Conservation (phyloP, 2,329 filamentous ascomycete genomes). For the Calonectria pauciramosa region DNA sequence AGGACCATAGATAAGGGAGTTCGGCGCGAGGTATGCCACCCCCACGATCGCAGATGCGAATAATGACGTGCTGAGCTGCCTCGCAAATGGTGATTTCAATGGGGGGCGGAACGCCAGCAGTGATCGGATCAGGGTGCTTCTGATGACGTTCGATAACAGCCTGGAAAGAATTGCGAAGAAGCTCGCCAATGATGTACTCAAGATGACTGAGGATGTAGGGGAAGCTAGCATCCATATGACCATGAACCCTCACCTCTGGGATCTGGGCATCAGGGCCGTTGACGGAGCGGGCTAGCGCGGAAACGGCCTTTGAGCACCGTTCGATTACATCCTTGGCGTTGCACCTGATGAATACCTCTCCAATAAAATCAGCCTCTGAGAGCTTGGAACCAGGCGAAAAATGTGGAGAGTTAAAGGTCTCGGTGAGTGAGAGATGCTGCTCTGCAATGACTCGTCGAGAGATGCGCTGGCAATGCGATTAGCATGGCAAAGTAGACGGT, state of each 20-base stretch:
- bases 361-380: constrained; percentile 85
- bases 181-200: constrained; percentile 96
- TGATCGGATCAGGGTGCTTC: constrained; percentile 48
- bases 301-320: constrained; percentile 82
- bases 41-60: constrained; percentile 94
- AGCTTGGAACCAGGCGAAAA: constrained; percentile 86
- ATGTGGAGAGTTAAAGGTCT: constrained; percentile 92
- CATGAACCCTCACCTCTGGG: constrained; percentile 85
- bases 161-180: constrained; percentile 94
- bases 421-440: constrained; percentile 94
- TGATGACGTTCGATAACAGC: constrained; percentile 84
- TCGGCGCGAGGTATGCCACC: constrained; percentile 90
- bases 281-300: constrained; percentile 79
- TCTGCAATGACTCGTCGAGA: constrained; percentile 97
- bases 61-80: constrained; percentile 93
- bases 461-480: constrained; percentile 74
- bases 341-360: constrained; percentile 95
- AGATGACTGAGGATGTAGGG: constrained; percentile 97
- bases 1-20: constrained; percentile 94
- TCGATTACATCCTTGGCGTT: constrained; percentile 91
- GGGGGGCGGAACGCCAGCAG: constrained; percentile 72
- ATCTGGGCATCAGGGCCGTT: constrained; percentile 80
- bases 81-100: constrained; percentile 97
- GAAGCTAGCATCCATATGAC: constrained; percentile 91
- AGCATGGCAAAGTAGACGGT: constrained; percentile 17